Conservation (phyloP, 148 eudicot genomes). For the Oxyria digyna region DNA sequence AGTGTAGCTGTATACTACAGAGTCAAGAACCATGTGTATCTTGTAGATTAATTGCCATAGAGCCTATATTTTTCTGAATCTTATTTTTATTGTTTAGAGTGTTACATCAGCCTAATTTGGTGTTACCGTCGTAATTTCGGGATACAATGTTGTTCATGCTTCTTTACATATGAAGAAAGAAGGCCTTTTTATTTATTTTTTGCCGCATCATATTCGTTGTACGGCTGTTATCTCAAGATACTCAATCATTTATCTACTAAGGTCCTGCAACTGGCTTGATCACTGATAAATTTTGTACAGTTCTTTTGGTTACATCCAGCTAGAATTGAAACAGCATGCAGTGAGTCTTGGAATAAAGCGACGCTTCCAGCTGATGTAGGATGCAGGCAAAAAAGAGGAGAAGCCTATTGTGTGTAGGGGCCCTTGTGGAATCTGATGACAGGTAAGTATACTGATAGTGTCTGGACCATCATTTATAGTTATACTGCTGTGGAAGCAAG, state of each 20-base stretch:
- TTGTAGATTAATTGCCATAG: slow-evolving; percentile 3
- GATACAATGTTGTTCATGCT: background rate
- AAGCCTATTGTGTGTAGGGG: background rate
- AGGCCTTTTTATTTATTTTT: background rate
- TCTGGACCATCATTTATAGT: slow-evolving; percentile 4
- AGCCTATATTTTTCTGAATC: background rate
- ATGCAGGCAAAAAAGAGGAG: background rate
- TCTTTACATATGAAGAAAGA: background rate
- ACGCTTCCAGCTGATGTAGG: background rate
- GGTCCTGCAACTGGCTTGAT: background rate
- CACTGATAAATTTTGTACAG: background rate
- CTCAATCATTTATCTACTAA: background rate
- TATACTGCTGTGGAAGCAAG: slow-evolving; percentile 1
- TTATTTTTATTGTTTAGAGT: background rate
- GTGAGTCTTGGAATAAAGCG: background rate
- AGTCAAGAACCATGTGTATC: slow-evolving; percentile 3
- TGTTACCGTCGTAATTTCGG: background rate
- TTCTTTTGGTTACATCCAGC: background rate
- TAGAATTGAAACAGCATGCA: background rate
- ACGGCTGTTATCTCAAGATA: background rate
- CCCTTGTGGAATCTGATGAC: background rate
- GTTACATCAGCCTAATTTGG: background rate
- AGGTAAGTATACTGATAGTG: background rate
- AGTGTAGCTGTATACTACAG: background rate
- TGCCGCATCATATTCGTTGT: background rate